These are phyloP conservation scores for Puccinia horiana DNA, from an alignment of 1,284 basidiomycete species.

Conservation along the genomic window DNA sequence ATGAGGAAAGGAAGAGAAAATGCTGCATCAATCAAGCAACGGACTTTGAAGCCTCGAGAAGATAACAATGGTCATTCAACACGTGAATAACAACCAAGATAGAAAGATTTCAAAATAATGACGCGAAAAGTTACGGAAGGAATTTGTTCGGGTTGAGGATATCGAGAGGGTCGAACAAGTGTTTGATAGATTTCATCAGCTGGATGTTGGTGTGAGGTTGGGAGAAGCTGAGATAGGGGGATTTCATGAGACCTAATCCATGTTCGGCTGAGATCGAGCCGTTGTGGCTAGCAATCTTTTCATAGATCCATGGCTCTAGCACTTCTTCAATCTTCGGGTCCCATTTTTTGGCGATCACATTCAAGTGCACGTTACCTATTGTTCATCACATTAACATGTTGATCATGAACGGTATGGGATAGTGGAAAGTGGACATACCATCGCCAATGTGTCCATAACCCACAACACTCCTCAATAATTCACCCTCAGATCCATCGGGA, in stretches of 20 bases:
- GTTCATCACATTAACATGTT: not conserved
- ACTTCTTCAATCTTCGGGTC: constrained; percentile 78
- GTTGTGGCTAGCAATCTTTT: constrained; percentile 71
- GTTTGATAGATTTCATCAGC: constrained; percentile 86
- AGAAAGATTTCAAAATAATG: too few species aligned
- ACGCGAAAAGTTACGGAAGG: constrained; percentile 11
- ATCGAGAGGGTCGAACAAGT: constrained; percentile 84
- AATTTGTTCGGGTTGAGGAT: constrained; percentile 86
- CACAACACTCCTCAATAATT: constrained; percentile 76
- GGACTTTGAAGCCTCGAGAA: too few species aligned
- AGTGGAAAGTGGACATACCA: constrained; percentile 64
- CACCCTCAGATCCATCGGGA: constrained; percentile 61
- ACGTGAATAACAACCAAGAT: too few species aligned
- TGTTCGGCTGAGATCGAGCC: constrained; percentile 97
- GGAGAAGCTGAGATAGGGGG: constrained; percentile 83
- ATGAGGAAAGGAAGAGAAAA: too few species aligned
- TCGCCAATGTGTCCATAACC: constrained; percentile 98
- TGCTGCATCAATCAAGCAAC: too few species aligned
- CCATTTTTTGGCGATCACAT: constrained; percentile 83
- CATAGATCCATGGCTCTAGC: constrained; percentile 93
- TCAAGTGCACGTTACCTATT: constrained; percentile 81
- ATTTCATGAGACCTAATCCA: constrained; percentile 93
- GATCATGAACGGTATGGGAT: constrained; percentile 45
- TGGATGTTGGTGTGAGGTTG: constrained; percentile 77
- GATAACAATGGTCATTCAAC: too few species aligned